Evolutionary conservation across 2,329 filamentous ascomycete genomes (phyloP).

Genomic region (Sclerotinia subarctica): DNA sequence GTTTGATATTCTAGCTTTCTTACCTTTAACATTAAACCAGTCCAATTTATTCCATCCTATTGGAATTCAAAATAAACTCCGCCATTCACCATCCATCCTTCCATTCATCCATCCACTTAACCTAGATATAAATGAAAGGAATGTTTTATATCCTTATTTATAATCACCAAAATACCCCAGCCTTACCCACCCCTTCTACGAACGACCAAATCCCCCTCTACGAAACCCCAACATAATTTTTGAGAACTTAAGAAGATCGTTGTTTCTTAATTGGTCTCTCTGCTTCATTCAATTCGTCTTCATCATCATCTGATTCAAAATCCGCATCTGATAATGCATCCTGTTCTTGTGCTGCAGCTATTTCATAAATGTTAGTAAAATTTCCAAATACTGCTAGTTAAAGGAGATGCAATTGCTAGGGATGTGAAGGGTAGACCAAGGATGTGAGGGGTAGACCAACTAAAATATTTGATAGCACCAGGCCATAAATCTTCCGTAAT

Average conservation of each 20-base stretch:
- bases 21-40: too few species aligned
- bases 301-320: slow-evolving; percentile 62
- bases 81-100: neutral
- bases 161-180: too few species aligned
- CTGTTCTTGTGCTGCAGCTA: slow-evolving; percentile 68
- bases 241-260: neutral
- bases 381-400: neutral
- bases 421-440: too few species aligned
- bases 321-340: slow-evolving; percentile 66
- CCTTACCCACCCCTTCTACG: too few species aligned
- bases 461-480: slow-evolving; percentile 85
- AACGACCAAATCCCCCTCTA: neutral
- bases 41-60: too few species aligned
- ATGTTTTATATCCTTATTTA: too few species aligned
- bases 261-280: slow-evolving; percentile 12
- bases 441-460: slow-evolving; percentile 58
- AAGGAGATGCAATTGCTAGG: slow-evolving; percentile 9
- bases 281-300: slow-evolving; percentile 24
- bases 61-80: neutral
- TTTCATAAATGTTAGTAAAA: slow-evolving; percentile 40
- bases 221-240: neutral
- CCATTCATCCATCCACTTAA: neutral
- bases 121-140: neutral
- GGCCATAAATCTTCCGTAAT: slow-evolving; percentile 88
- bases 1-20: too few species aligned